Conservation (phyloP, 306 rosid genomes). For the Luffa acutangula region DNA sequence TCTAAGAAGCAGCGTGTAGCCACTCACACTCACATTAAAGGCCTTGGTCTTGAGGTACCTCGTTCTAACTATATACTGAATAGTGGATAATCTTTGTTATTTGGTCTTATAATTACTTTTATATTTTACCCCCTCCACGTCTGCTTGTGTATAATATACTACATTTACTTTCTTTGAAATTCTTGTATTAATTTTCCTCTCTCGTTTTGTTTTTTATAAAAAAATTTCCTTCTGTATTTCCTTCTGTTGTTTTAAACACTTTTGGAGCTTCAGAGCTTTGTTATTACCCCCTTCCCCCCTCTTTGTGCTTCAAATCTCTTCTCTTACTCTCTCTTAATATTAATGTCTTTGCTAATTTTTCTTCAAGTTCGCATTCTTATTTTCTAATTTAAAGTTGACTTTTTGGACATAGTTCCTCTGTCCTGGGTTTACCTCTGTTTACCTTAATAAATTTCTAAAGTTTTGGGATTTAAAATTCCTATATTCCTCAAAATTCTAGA, state of each 20-base stretch:
- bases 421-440: not conserved
- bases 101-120: not conserved
- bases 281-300: not conserved
- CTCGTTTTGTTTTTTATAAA: not conserved
- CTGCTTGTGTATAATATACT: not conserved
- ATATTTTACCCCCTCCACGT: not conserved
- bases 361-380: not conserved
- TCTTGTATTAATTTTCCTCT: not conserved
- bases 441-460: not conserved
- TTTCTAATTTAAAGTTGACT: not conserved
- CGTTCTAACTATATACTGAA: not conserved
- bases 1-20: slow-evolving; percentile 67
- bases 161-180: not conserved
- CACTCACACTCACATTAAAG: slow-evolving; percentile 70
- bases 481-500: not conserved
- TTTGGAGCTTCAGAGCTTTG: not conserved
- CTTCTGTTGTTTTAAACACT: not conserved
- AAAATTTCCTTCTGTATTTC: not conserved
- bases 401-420: not conserved
- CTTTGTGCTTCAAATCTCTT: not conserved
- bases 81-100: not conserved
- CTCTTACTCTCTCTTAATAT: not conserved
- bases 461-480: too few species aligned
- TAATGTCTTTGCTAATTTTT: not conserved
- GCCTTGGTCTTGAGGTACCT: slow-evolving; percentile 83